Evolutionary conservation across 805 yeast genomes (phyloP).

Genomic region (Lachancea sp.): DNA sequence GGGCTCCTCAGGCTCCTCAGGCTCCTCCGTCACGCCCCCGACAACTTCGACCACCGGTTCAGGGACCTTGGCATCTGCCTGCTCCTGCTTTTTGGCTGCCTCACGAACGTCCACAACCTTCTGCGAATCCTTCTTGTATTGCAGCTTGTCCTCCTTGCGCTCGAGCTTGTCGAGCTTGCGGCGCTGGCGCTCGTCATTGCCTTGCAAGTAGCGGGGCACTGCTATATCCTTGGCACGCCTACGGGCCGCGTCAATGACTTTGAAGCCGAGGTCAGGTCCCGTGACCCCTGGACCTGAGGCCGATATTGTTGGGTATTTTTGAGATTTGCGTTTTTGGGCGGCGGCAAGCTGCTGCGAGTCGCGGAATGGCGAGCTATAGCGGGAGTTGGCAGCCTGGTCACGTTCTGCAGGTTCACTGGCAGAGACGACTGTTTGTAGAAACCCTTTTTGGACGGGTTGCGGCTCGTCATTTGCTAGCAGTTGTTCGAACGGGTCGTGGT

Average conservation of each 20-base stretch:
- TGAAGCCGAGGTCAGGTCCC: conserved; percentile 25
- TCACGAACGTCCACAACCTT: conserved; percentile 11
- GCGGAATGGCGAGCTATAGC: conserved; percentile 19
- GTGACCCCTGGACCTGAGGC: conserved; percentile 23
- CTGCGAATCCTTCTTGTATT: conserved; percentile 23
- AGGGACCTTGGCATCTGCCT: conserved; percentile 1
- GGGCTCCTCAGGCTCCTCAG: not conserved
- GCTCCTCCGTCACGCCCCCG: not conserved
- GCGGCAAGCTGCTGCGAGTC: conserved; percentile 11
- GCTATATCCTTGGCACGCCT: conserved; percentile 29
- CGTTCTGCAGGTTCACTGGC: not conserved
- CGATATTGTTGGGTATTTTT: conserved; percentile 27
- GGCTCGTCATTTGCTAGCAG: conserved; percentile 9
- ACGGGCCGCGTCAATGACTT: conserved; percentile 14
- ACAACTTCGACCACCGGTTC: not conserved
- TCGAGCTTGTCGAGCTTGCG: conserved; percentile 17
- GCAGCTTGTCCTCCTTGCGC: conserved; percentile 21
- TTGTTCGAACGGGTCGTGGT: conserved; percentile 16
- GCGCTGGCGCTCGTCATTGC: conserved; percentile 26
- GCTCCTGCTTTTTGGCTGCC: conserved; percentile 1
- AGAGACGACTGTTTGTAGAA: conserved; percentile 11
- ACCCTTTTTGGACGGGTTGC: conserved; percentile 8
- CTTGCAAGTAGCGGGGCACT: conserved; percentile 25
- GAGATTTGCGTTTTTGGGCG: conserved; percentile 15
- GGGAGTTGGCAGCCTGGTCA: conserved; percentile 3